These are phyloP conservation scores for Globisporangium rhizosaccharum DNA, from an alignment of 352 stramenopile species.

Conservation along the genomic window DNA sequence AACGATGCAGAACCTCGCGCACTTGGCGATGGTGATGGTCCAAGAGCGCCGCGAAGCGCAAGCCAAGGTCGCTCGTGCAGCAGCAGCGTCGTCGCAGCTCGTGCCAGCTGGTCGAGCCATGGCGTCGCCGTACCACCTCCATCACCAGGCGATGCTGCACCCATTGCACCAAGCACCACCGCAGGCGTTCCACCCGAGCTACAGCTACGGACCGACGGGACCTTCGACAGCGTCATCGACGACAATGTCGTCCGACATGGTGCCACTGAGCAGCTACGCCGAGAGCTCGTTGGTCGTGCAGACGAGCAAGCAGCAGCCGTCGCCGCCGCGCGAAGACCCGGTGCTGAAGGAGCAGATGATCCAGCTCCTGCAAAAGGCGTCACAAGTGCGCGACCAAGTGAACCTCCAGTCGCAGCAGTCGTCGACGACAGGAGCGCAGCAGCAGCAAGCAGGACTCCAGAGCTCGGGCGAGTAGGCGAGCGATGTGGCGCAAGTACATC, in stretches of 20 bases:
- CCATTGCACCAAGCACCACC: not conserved
- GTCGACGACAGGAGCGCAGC: slow-evolving; percentile 19
- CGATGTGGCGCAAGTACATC: too few species aligned
- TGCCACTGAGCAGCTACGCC: slow-evolving; percentile 62
- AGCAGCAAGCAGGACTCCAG: slow-evolving; percentile 53
- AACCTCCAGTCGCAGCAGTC: slow-evolving; percentile 48
- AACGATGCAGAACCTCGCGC: slow-evolving; percentile 81
- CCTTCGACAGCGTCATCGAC: not conserved
- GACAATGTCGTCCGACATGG: slow-evolving; percentile 51
- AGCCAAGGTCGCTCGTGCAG: slow-evolving; percentile 36
- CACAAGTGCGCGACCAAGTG: slow-evolving; percentile 72
- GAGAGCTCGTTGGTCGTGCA: slow-evolving; percentile 46
- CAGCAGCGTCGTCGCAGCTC: slow-evolving; percentile 38
- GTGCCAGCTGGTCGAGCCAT: slow-evolving; percentile 16
- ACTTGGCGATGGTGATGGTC: slow-evolving; percentile 84
- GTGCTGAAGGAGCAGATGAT: slow-evolving; percentile 86
- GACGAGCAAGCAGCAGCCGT: slow-evolving; percentile 15
- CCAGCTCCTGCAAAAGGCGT: slow-evolving; percentile 77
- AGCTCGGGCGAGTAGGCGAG: slow-evolving; percentile 60
- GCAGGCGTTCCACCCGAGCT: slow-evolving; percentile 10
- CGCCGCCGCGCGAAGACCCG: slow-evolving; percentile 48
- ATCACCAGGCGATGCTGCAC: slow-evolving; percentile 14
- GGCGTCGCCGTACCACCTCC: slow-evolving; percentile 6
- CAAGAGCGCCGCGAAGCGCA: slow-evolving; percentile 76
- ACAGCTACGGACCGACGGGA: slow-evolving; percentile 1